Evolutionary conservation across 306 rosid species (phyloP).

Genomic region (Vicia villosa): DNA sequence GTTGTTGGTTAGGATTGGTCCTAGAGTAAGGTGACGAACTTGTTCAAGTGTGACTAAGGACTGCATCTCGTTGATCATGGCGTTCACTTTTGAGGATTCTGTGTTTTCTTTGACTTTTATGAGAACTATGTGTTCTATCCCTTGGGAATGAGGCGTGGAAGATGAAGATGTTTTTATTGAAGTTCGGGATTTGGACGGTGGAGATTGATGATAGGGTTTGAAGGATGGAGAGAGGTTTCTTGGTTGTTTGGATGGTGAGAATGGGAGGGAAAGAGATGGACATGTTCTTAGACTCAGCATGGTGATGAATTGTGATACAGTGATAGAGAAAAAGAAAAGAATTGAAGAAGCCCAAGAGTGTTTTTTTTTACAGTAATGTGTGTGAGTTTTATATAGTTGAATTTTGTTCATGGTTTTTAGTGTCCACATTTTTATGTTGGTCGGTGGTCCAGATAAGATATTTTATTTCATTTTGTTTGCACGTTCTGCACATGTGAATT

Average conservation of each 20-base stretch:
- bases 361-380: not conserved
- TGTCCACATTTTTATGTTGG: too few relatives aligned
- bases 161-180: slow-evolving; percentile 39
- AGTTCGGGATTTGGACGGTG: not conserved
- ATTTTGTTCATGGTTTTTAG: too few relatives aligned
- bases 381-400: too few relatives aligned
- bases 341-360: not conserved
- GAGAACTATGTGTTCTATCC: slow-evolving; percentile 66
- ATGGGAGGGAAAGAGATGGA: slow-evolving; percentile 36
- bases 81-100: slow-evolving; percentile 51
- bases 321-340: not conserved
- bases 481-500: too few relatives aligned
- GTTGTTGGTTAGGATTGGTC: slow-evolving; percentile 51
- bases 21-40: slow-evolving; percentile 59
- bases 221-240: not conserved
- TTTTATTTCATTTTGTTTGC: too few relatives aligned
- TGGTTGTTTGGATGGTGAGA: slow-evolving; percentile 41
- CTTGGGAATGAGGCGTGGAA: not conserved
- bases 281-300: slow-evolving; percentile 31
- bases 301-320: not conserved
- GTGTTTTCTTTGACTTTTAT: slow-evolving; percentile 61
- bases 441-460: too few relatives aligned
- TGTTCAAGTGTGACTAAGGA: slow-evolving; percentile 50
- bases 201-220: slow-evolving; percentile 31
- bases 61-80: slow-evolving; percentile 53